Percentiles rank a stretch among this genome's conserved stretches.
These are phyloP conservation scores for Aureobasidium sp. DNA, from an alignment of 2,329 filamentous ascomycete genomes.

Conservation along the genomic window DNA sequence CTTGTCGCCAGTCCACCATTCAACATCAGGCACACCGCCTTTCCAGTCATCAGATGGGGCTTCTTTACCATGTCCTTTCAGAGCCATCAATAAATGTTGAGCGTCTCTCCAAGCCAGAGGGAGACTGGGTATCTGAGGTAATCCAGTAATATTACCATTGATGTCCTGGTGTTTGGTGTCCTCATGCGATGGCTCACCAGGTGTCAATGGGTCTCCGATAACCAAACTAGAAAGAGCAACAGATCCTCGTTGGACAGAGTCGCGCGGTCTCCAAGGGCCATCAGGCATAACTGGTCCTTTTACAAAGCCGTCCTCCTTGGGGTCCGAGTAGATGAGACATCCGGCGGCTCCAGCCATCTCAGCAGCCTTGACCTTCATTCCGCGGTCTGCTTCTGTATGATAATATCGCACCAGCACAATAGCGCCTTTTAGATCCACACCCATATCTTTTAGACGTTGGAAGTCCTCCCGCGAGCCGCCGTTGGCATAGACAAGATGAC, in stretches of 20 bases:
- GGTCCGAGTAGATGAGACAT: slow-evolving; percentile 87
- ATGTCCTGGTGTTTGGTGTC: slow-evolving; percentile 75
- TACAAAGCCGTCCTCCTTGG: slow-evolving; percentile 85
- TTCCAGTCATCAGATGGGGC: slow-evolving; percentile 76
- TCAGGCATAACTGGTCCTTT: slow-evolving; percentile 85
- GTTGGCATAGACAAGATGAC: slow-evolving; percentile 88
- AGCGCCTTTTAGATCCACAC: slow-evolving; percentile 82
- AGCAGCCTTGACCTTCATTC: slow-evolving; percentile 92
- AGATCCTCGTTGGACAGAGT: slow-evolving; percentile 84
- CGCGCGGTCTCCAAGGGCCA: slow-evolving; percentile 84
- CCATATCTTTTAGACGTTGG: slow-evolving; percentile 80
- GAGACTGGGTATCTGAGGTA: slow-evolving; percentile 88
- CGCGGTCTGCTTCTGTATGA: slow-evolving; percentile 86
- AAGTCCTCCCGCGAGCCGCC: slow-evolving; percentile 91
- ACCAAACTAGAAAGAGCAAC: slow-evolving; percentile 71
- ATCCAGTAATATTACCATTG: slow-evolving; percentile 70
- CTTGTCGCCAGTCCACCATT: slow-evolving; percentile 87
- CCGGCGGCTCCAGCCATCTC: slow-evolving; percentile 92
- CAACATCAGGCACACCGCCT: slow-evolving; percentile 79
- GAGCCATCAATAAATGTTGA: slow-evolving; percentile 76
- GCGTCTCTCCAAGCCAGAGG: slow-evolving; percentile 94
- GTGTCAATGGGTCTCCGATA: slow-evolving; percentile 91
- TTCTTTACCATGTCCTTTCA: slow-evolving; percentile 78
- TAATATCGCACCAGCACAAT: slow-evolving; percentile 90
- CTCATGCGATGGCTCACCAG: slow-evolving; percentile 71